Evolutionary conservation across 495 filamentous ascomycete species (phyloP).

Genomic region (Haplographium delicatum): DNA sequence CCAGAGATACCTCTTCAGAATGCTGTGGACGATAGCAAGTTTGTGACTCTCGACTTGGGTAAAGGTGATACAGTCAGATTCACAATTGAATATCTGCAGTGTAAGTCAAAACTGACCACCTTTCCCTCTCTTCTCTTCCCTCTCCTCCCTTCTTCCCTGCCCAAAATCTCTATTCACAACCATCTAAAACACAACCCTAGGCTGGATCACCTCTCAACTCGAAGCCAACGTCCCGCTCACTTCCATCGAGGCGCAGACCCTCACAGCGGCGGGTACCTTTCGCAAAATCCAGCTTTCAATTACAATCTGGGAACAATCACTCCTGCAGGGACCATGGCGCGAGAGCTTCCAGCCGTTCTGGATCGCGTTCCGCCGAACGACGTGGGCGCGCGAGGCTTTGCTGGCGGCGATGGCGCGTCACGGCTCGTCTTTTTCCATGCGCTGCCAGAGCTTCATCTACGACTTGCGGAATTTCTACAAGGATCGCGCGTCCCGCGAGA

Average conservation of each 20-base stretch:
- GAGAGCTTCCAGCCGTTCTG: neutral
- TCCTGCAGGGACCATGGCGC: neutral
- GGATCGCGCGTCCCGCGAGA: neutral
- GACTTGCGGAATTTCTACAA: neutral
- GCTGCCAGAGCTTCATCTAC: neutral
- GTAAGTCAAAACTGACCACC: no score
- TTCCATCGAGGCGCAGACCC: neutral
- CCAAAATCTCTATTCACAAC: neutral
- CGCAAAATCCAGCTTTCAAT: neutral
- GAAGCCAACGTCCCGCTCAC: neutral
- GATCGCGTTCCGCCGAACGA: neutral
- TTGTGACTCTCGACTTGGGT: neutral
- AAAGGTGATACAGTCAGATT: neutral
- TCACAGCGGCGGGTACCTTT: neutral
- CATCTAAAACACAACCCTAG: neutral
- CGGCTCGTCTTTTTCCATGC: neutral
- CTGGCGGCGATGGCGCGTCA: no score
- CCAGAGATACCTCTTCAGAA: neutral
- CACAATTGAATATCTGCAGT: neutral
- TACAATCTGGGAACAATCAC: neutral
- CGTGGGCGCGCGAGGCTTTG: neutral
- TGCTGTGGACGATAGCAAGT: neutral
- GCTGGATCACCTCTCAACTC: constrained; percentile 2
- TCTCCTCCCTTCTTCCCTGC: neutral
- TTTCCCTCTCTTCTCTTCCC: no score